Evolutionary conservation across 805 yeast genomes (phyloP).

Genomic region (Zygosaccharomyces siamensis): DNA sequence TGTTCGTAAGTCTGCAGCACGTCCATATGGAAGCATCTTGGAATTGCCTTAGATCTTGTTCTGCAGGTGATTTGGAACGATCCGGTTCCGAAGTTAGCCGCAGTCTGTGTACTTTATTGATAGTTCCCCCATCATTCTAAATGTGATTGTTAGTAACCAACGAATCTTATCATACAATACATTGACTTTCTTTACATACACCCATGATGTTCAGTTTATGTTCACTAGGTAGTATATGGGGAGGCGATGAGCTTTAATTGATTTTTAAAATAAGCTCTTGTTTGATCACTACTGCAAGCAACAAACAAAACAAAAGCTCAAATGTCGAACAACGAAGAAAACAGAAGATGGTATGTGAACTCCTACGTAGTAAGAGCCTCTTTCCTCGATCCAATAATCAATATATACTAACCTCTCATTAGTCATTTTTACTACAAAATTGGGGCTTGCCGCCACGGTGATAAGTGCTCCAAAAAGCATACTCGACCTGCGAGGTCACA

Average conservation of each 20-base stretch:
- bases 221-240: not conserved
- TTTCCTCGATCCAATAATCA: not conserved
- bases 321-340: slow-evolving; percentile 1
- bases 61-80: not conserved
- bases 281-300: not conserved
- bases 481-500: slow-evolving; percentile 58
- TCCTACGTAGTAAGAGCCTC: too few species aligned
- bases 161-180: not conserved
- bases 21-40: slow-evolving; percentile 37
- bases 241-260: not conserved
- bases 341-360: not conserved
- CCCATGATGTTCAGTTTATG: slow-evolving; percentile 5
- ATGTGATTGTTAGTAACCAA: slow-evolving; percentile 4
- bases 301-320: not conserved
- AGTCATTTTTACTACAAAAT: slow-evolving; percentile 70
- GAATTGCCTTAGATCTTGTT: slow-evolving; percentile 20
- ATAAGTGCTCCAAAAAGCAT: slow-evolving; percentile 73
- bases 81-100: slow-evolving; percentile 15
- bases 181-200: slow-evolving; percentile 4
- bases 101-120: slow-evolving; percentile 52
- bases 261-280: not conserved
- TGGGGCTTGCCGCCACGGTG: slow-evolving; percentile 94
- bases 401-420: slow-evolving; percentile 9
- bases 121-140: slow-evolving; percentile 69
- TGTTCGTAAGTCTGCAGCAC: slow-evolving; percentile 45